Evolutionary conservation across 1,284 basidiomycete genomes (phyloP), one percentile per base, ranked within the genome.

Genomic region (Volvariella surrecta): DNA sequence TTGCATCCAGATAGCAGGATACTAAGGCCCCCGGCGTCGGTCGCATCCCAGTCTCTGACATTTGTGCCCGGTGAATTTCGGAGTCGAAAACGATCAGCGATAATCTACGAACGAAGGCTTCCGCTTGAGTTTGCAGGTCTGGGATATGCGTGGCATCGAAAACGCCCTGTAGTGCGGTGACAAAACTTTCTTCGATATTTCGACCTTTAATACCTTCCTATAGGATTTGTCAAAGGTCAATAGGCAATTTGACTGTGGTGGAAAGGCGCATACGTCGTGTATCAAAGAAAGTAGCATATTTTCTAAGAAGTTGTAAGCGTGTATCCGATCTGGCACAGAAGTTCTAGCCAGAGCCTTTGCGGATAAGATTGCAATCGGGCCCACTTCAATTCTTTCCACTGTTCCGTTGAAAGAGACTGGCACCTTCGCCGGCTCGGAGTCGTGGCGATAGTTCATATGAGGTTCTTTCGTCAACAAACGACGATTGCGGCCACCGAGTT

Each of bases 401-500:
- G 74, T 73, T 9, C 84, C 85, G 38, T 82, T 74, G 51, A 97
- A 91, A 8, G 83, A 82, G 30, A 97, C 66, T 0, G 76, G 62
- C 21, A 89, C 67, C 47, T 75, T 80, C 3, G 89, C 77, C 2
- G 81, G 70, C 40, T 86, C 79, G 0, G 83, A 79, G 48, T 79
- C 73, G 39, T 81, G 70, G 17, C 72, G 74, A 61, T 86, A 96
- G 32, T 79, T 73, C 38, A 99, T 66, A 30, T 77, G 60, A 2
- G 88, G 86, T 39, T 94, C 89, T 47, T 89, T 87, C 47, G 85
- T 80, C 50, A 96, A 71, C 45, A 98, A 73, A 32, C 87, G 80
- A 31, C 97, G 76, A 60, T 99, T 99, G 24, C 96, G 72, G 1
- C 97, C 96, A 13, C 96, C 97, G 15, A 99, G 72, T 63, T 99